Base-by-base conservation (phyloP, 2,329 filamentous ascomycete genomes). In the Trichoderma sp. region DNA sequence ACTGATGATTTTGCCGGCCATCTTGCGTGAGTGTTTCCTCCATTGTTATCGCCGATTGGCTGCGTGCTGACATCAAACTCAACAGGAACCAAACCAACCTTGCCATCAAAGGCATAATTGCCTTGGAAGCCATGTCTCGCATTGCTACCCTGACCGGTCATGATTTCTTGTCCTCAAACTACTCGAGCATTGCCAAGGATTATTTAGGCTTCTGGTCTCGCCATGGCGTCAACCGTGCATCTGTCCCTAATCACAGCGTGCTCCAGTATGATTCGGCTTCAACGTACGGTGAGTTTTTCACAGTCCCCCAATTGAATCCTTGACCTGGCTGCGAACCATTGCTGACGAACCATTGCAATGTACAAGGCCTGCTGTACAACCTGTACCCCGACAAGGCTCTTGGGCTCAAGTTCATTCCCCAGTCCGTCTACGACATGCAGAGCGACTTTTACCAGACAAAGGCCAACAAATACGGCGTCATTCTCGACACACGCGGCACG, bases 1-100 rank as follows among this genome's bases (percentile, higher is more conserved):
- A 96, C 93, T 1, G 93, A 96, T 77, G 93, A 96, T 78, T 96
- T 95, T 79, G 93, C 93, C 2, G 93, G 93, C 53, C 91, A 91
- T 80, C 85, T 77, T 55, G 75, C 76, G 76, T 76, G 73, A 53
- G 75, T 73, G 94, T 11, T 39, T 26, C 23, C 59, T 23, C 70
- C 63, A 34, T 30, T 11, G 4, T 7, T 13, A 32, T 55, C 6
- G 26, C 15, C 9, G 50, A 34, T n/a, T 20, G 36, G 17, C 12
- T 23, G 13, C 28, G 30, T 61, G 13, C 66, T 61, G 6, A 53
- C 28, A n/a, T 12, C 30, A 13, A 63, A 50, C 43, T 0, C 20
- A n/a, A 28, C 17, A 67, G 39, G 4, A 65, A 71, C 15, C 57
- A 70, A 73, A 74, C 69, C 3, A 95, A 96, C 77, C 84, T 96